These are phyloP conservation scores for Pseudocercospora eumusae DNA, from an alignment of 2,329 filamentous ascomycete species.

Conservation along the genomic window DNA sequence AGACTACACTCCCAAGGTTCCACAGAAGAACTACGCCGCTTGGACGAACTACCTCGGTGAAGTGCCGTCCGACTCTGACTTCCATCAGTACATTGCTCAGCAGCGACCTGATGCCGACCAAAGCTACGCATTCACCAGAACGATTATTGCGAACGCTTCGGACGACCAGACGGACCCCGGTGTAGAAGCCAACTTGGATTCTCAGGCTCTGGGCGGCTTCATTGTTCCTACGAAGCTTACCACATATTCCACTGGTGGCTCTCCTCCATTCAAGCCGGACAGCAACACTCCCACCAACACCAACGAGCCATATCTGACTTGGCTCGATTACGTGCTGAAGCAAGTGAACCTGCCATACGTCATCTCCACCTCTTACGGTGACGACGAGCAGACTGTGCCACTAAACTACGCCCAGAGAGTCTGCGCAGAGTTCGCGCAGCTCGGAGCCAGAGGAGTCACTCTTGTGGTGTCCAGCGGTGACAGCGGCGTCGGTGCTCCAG, in stretches of 20 bases:
- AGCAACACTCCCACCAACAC: conserved; percentile 49
- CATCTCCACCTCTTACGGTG: conserved; percentile 66
- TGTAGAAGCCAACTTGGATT: conserved; percentile 64
- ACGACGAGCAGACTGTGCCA: conserved; percentile 65
- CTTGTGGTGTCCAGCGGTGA: conserved; percentile 66
- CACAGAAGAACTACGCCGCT: conserved; percentile 40
- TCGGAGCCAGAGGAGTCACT: conserved; percentile 65
- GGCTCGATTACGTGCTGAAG: conserved; percentile 60
- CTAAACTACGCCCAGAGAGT: conserved; percentile 60
- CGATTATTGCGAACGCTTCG: conserved; percentile 60
- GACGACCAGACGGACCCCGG: conserved; percentile 54
- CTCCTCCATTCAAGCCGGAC: conserved; percentile 51
- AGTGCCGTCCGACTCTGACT: conserved; percentile 36
- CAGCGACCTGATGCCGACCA: conserved; percentile 21
- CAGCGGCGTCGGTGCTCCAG: conserved; percentile 52
- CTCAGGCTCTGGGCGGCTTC: conserved; percentile 42
- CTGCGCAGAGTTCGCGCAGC: conserved; percentile 64
- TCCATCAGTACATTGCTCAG: conserved; percentile 23
- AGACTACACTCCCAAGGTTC: conserved; percentile 37
- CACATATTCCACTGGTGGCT: conserved; percentile 62
- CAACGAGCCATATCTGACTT: conserved; percentile 69
- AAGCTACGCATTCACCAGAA: conserved; percentile 45
- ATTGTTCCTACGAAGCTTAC: conserved; percentile 52
- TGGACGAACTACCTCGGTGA: conserved; percentile 51
- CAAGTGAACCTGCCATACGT: conserved; percentile 59